Conservation (phyloP, 1,284 basidiomycete species). For the Malassezia sp. region DNA sequence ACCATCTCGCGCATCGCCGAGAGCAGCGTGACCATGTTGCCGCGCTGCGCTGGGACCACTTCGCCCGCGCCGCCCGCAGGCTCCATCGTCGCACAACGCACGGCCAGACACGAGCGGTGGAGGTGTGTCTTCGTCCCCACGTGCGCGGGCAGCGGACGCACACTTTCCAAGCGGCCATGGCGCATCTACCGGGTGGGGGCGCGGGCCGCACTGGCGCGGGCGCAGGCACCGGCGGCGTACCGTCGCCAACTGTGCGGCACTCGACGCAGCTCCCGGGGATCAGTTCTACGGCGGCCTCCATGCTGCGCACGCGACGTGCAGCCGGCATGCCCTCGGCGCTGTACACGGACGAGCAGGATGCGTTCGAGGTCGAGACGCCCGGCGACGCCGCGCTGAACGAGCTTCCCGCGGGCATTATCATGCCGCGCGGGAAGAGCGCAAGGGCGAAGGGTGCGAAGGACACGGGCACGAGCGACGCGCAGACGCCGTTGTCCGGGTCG, state of each 20-base stretch:
- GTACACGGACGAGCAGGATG: constrained; percentile 22
- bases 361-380: constrained; percentile 34
- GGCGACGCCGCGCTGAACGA: constrained; percentile 28
- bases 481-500: not conserved
- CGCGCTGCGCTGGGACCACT: not conserved
- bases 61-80: not conserved
- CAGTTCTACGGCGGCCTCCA: constrained; percentile 37
- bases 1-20: constrained; percentile 22
- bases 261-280: constrained; percentile 32
- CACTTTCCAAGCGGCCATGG: constrained; percentile 5
- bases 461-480: constrained; percentile 4
- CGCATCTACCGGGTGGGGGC: constrained; percentile 9
- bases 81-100: not conserved
- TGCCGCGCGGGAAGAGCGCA: constrained; percentile 20
- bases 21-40: not conserved
- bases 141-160: not conserved
- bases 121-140: too few relatives aligned
- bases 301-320: constrained; percentile 29
- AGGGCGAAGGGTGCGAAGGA: constrained; percentile 10
- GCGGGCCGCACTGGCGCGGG: constrained; percentile 1
- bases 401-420: constrained; percentile 26
- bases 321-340: constrained; percentile 3
- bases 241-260: too few relatives aligned
- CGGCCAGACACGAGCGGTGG: not conserved
- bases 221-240: not conserved